These are phyloP conservation scores for Fusarium guadeloupense DNA, from an alignment of 2,329 filamentous ascomycete genomes.

Conservation along the genomic window DNA sequence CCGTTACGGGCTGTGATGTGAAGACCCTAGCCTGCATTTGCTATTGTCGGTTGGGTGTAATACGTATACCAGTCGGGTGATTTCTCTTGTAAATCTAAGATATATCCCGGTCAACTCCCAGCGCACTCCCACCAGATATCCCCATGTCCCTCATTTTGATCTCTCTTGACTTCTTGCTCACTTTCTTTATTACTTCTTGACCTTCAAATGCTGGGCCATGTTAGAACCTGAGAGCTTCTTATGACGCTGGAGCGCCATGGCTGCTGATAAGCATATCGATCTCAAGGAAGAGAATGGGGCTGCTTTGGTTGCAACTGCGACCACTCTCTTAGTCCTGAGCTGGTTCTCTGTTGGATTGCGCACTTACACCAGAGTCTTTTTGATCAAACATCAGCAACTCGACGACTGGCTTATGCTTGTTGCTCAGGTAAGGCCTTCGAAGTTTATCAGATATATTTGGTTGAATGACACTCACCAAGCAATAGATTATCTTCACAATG, in stretches of 20 bases:
- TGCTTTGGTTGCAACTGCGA: conserved; percentile 49
- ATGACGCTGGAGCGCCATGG: conserved; percentile 46
- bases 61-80: conserved; percentile 6
- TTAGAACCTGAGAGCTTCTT: conserved; percentile 22
- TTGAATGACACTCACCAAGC: neutral
- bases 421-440: conserved; percentile 52
- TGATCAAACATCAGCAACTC: conserved; percentile 57
- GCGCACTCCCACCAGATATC: neutral
- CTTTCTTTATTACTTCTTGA: conserved; percentile 2
- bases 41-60: conserved; percentile 9
- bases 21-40: conserved; percentile 16
- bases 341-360: conserved; percentile 56
- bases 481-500: conserved; percentile 56
- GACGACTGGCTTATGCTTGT: conserved; percentile 65
- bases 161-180: neutral
- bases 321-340: conserved; percentile 51
- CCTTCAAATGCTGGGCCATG: conserved; percentile 29
- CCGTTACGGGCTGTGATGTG: conserved; percentile 9
- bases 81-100: conserved; percentile 19
- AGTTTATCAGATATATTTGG: neutral
- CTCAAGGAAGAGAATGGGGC: conserved; percentile 52
- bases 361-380: conserved; percentile 54
- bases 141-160: neutral
- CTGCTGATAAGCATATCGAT: conserved; percentile 44
- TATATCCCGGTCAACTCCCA: conserved; percentile 35